These are phyloP conservation scores for Sporisorium scitamineum DNA, from an alignment of 1,284 basidiomycete species.

Conservation along the genomic window DNA sequence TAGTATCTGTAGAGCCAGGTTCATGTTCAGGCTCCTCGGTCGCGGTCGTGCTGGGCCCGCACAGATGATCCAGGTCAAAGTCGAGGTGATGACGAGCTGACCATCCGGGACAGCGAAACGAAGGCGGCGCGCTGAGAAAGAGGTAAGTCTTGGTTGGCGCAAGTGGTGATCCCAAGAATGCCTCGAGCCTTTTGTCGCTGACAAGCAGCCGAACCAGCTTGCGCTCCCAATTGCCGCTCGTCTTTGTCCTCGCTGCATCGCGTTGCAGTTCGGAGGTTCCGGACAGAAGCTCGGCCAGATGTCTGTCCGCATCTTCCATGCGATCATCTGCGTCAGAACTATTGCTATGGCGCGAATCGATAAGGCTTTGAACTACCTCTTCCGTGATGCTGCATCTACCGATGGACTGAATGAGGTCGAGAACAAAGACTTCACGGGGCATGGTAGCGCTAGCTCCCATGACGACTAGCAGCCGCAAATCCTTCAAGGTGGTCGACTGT, in stretches of 20 bases:
- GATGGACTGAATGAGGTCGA: constrained; percentile 32
- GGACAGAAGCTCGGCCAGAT: constrained; percentile 5
- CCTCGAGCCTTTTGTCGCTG: constrained; percentile 28
- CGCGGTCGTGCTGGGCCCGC: neutral
- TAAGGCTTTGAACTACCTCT: neutral
- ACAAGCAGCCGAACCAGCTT: constrained; percentile 52
- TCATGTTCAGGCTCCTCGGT: neutral
- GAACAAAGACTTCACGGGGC: constrained; percentile 34
- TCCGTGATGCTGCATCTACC: constrained; percentile 7
- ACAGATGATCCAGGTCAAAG: constrained; percentile 28
- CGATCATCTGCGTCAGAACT: neutral
- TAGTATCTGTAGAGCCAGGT: constrained; percentile 8
- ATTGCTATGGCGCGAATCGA: neutral
- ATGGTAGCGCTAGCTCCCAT: constrained; percentile 38
- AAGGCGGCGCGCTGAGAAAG: constrained; percentile 41
- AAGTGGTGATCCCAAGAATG: constrained; percentile 16
- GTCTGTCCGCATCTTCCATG: neutral
- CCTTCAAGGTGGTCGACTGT: neutral
- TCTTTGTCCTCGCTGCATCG: constrained; percentile 40
- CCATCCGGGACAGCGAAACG: constrained; percentile 52
- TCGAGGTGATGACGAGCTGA: constrained; percentile 43
- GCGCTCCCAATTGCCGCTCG: constrained; percentile 51
- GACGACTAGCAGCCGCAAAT: constrained; percentile 31
- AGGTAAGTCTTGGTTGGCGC: constrained; percentile 41
- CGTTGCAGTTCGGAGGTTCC: constrained; percentile 15